Base-by-base conservation (phyloP, 768 basidiomycete genomes). In the Lanmaoa pseudosensibilis region DNA sequence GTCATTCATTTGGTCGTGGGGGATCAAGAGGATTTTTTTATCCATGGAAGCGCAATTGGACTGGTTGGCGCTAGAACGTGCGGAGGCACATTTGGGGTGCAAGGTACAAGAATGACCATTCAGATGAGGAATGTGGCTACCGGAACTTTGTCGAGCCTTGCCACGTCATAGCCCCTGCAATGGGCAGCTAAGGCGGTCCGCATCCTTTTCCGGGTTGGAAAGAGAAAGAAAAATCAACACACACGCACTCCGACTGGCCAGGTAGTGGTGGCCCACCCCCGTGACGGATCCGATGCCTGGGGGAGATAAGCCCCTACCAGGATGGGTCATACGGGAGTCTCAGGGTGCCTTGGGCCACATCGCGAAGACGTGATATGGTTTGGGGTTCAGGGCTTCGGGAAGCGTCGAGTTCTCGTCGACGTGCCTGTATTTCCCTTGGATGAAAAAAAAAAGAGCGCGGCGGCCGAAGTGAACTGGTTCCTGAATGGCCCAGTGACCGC, bases 381-480 rank as follows among this genome's bases (percentile, higher is more conserved):
- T 43, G 38, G 38, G 51, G 50, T 51, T 48, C 64, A 40, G 37
- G 34, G 62, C 57, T 64, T 62, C 61, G 32, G 54, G 61, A 63
- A 54, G 54, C 23, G 21, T 44, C 50, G 25, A 52, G 46, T 58
- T 58, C 50, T 25, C 43, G 48, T 48, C 16, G 16, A 56, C 27
- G 68, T 68, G 56, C 66, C 69, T 71, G 52, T 32, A 66, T 55
- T 56, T 55, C 55, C 65, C 47, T 55, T 27, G 41, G 41, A 60
- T 33, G 39, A 45, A 54, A 52, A 54, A 52, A 54, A 62, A 58
- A 61, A 52, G 56, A 51, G 58, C 51, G 39, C 54, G 68, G 70
- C 68, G 68, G 60, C 56, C 59, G 63, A 60, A 65, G 65, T 50
- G 37, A 15, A 18, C 34, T 55, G 52, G 70, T 68, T 60, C 70